Percentiles rank a stretch among this genome's conserved stretches.
phyloP scores from a whole-genome alignment of 352 stramenopile genomes.

The Lagenidium giganteum region DNA sequence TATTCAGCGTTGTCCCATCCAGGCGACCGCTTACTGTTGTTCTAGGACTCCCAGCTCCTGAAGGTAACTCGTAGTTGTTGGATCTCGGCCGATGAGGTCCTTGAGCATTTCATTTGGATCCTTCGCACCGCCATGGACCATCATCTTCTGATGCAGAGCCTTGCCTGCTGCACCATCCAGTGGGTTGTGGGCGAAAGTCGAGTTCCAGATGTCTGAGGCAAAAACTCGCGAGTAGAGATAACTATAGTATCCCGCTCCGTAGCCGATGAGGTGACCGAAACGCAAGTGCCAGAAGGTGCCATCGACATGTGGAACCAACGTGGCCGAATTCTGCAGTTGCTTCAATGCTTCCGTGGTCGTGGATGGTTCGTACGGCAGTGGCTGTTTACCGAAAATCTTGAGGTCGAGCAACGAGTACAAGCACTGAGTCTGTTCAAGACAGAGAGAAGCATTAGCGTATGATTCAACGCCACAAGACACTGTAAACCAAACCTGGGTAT shows the following conservation, averaged over 20 bases:
- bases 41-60: constrained; percentile 63
- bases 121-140: constrained; percentile 83
- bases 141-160: constrained; percentile 61
- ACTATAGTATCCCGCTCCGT: constrained; percentile 89
- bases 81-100: constrained; percentile 52
- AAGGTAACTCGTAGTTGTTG: constrained; percentile 61
- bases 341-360: constrained; percentile 57
- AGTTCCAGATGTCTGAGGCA: constrained; percentile 84
- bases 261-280: constrained; percentile 88
- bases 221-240: constrained; percentile 91
- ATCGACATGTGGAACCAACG: constrained; percentile 70
- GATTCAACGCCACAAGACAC: too few relatives aligned
- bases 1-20: too few relatives aligned
- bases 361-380: constrained; percentile 25
- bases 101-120: constrained; percentile 82
- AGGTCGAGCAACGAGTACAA: constrained; percentile 81
- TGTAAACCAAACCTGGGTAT: constrained; percentile 78
- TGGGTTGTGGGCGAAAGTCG: constrained; percentile 58
- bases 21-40: too few relatives aligned
- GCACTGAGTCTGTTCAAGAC: constrained; percentile 64
- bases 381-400: constrained; percentile 59
- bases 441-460: constrained; percentile 20
- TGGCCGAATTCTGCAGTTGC: constrained; percentile 66
- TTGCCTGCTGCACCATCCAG: constrained; percentile 55
- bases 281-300: constrained; percentile 81